Evolutionary conservation across 1,139 yeast genomes (phyloP), one percentile per base, ranked within the genome.

Genomic region (Yamadazyma mexicana): DNA sequence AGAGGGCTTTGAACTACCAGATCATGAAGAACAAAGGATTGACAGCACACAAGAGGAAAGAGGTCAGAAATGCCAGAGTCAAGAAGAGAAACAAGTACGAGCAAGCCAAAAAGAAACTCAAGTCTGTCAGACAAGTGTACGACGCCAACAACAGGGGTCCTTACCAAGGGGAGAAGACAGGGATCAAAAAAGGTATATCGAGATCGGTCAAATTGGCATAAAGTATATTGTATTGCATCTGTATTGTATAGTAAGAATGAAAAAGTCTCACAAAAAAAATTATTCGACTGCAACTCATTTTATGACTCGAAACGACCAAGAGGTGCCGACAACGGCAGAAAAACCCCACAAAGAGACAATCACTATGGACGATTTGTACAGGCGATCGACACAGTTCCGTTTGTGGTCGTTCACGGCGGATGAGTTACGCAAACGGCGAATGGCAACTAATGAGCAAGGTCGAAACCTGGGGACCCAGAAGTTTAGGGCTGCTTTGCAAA

Each of bases 21-120:
- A 91, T 91, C 48, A 75, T 87, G 68, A 89, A 89, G 75, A 91
- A 91, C 65, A 89, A 87, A 71, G 99, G 99, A 58, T 81, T 92
- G 50, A 88, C 97, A 2, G 91, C 95, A 17, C 85, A 84, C 63
- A 79, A 96, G 60, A 86, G 86, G 73, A 92, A 92, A 75, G 97
- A 88, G 52, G 83, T 86, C 72, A 79, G 98, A 68, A 94, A 92
- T 61, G 79, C 98, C 31, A 84, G 99, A 68, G 98, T 92, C 58
- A 92, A 92, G 75, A 92, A 92, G 95, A 85, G 98, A 76, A 87
- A 83, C 81, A 88, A 88, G 80, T 92, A 87, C 69, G 98, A 88
- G 49, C 77, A 79, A 61, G 98, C 99, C 30, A 83, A 89, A 71
- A 91, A 89, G 88, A 89, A 89, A 63, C 83, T 94, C 61, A 83